Evolutionary conservation across 192 early-diverging fungal genomes (phyloP).

Genomic region (Linnemannia exigua): DNA sequence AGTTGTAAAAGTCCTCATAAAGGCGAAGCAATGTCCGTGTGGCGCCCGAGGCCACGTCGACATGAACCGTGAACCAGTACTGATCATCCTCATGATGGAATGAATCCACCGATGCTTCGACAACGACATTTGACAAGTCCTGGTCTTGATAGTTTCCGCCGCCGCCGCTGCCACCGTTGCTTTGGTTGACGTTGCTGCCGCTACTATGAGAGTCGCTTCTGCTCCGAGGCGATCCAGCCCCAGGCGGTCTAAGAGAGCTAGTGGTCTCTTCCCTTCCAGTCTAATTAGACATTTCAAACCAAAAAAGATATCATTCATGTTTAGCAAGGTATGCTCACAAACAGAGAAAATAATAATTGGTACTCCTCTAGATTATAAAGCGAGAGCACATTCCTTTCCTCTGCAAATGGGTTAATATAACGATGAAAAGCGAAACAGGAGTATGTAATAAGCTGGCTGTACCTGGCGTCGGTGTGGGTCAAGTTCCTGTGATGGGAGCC

Average conservation of each 20-base stretch:
- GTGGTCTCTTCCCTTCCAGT: conserved; percentile 8
- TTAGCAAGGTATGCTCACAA: background rate
- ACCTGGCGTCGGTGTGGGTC: conserved; percentile 36
- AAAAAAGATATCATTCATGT: background rate
- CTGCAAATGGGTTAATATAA: background rate
- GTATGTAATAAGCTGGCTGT: background rate
- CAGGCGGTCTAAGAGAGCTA: conserved; percentile 4
- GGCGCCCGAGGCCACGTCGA: conserved; percentile 63
- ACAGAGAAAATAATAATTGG: background rate
- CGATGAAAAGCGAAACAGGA: background rate
- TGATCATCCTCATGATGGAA: conserved; percentile 78
- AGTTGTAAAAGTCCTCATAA: conserved; percentile 87
- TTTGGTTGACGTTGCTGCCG: background rate
- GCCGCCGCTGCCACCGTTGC: background rate
- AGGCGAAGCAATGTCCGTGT: conserved; percentile 76
- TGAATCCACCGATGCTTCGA: conserved; percentile 72
- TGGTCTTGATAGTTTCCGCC: background rate
- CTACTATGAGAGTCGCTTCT: conserved; percentile 18
- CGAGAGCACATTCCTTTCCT: background rate
- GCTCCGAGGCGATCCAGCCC: conserved; percentile 8
- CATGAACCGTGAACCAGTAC: conserved; percentile 79
- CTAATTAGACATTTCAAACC: background rate
- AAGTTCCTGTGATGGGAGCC: conserved; percentile 48
- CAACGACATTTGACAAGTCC: conserved; percentile 36
- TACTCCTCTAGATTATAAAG: conserved; percentile 4